A percentile compares a stretch with the other conserved stretches of the same genome.
phyloP scores from a whole-genome alignment of 1,284 basidiomycete genomes.

The Meripilus lineatus region DNA sequence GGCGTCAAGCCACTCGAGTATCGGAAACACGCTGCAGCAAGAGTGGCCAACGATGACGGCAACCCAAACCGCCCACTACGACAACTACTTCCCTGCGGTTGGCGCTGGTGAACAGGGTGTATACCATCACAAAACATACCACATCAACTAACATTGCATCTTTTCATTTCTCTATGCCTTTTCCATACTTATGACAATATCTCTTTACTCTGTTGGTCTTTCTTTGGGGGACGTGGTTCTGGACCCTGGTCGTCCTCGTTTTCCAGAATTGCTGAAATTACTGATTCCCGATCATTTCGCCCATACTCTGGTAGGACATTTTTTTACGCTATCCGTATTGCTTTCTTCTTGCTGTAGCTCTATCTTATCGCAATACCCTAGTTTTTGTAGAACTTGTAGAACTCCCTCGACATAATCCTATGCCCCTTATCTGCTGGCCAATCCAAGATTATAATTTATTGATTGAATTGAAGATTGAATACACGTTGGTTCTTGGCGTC shows the following conservation, averaged over 20 bases:
- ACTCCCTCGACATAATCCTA: background rate
- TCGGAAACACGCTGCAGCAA: constrained; percentile 17
- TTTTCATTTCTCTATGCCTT: constrained; percentile 1
- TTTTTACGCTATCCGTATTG: background rate
- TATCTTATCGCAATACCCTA: constrained; percentile 1
- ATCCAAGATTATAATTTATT: too few relatives aligned
- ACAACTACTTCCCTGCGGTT: constrained; percentile 62
- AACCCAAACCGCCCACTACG: constrained; percentile 48
- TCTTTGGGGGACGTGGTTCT: too few relatives aligned
- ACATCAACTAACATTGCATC: constrained; percentile 20
- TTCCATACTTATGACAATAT: constrained; percentile 5
- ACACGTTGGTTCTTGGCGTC: constrained; percentile 43
- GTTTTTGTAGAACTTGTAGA: background rate
- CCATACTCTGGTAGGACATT: background rate
- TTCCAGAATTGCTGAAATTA: constrained; percentile 3
- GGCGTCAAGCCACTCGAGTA: constrained; percentile 49
- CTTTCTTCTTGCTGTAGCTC: constrained; percentile 1
- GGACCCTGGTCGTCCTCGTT: too few relatives aligned
- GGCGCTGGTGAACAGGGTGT: constrained; percentile 19
- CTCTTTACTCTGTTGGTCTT: constrained; percentile 2
- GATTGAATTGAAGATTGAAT: constrained; percentile 43
- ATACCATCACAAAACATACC: constrained; percentile 26
- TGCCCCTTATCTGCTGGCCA: background rate
- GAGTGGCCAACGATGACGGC: constrained; percentile 50
- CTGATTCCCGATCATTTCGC: background rate